Base-by-base conservation (phyloP, 331 rosid species). In the Phaseolus coccineus region DNA sequence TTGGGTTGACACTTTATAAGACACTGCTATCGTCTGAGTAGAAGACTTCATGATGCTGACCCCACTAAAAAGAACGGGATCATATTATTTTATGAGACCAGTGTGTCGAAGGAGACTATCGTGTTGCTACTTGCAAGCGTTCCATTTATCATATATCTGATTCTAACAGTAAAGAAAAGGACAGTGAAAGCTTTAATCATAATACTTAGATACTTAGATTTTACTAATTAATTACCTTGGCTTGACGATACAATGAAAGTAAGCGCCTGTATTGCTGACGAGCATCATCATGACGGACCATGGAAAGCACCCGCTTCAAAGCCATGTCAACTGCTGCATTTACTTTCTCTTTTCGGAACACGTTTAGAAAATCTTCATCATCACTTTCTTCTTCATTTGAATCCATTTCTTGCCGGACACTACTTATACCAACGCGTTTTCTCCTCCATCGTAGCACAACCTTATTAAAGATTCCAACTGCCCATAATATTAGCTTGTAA, bases 401-500 rank as follows among this genome's bases (percentile, higher is more conserved):
- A 13, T 84, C 65, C 61, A 76, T 65, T 56, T 88, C 96, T 16
- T 77, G 83, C 30, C 82, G 85, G 71, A 89, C 89, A 46, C 93
- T 89, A 62, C 85, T 88, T 81, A 96, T 85, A 81, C 99, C 99
- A 55, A 55, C 77, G 69, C 97, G 90, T 87, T 87, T 96, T 83
- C 98, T 86, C 56, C 91, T 80, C 99, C 99, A 96, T 39, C 99
- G 85, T 10, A 96, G 91, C 62, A 96, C 94, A 77, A 85, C 96
- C 89, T 93, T 96, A 76, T 96, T 97, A 71, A 84, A 84, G 78
- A 96, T 80, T 80, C 97, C 90, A 83, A 93, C 99, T 0, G 92
- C 98, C 99, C 99, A 91, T 76, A 96, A 84, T 82, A 96, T 77
- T 61, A 85, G 58, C 89, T 73, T 91, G 94, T 90, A 89, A 46